These are phyloP conservation scores for Withania somnifera DNA, from an alignment of 305 asterid genomes.

Conservation along the genomic window DNA sequence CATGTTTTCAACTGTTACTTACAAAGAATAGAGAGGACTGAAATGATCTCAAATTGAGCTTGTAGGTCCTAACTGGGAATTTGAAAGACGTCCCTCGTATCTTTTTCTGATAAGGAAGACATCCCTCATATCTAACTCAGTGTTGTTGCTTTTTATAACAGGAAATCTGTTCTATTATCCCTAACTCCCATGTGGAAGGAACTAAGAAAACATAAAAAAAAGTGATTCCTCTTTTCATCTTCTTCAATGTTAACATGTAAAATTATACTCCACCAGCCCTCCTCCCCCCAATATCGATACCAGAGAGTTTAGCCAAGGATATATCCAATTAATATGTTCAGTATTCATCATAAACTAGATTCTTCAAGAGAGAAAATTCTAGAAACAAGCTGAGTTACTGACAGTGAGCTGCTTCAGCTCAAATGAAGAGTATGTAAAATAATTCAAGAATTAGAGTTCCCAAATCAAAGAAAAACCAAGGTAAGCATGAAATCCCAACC, in stretches of 20 bases:
- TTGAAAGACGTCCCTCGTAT: not conserved
- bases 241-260: not conserved
- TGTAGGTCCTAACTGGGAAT: not conserved
- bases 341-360: not conserved
- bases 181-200: not conserved
- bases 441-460: not conserved
- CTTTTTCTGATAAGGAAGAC: not conserved
- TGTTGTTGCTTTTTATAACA: not conserved
- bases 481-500: slow-evolving; percentile 26
- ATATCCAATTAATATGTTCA: not conserved
- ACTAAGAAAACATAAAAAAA: not conserved
- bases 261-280: not conserved
- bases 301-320: not conserved
- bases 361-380: not conserved
- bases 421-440: not conserved
- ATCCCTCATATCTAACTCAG: not conserved
- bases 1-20: not conserved
- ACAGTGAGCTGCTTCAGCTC: not conserved
- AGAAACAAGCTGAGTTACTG: not conserved
- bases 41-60: not conserved
- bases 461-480: not conserved
- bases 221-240: not conserved
- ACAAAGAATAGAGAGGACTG: not conserved
- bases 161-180: not conserved
- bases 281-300: not conserved